A percentile compares a stretch with the other conserved stretches of the same genome.
Evolutionary conservation across 371 early-diverging fungal species (phyloP).

Genomic region (Haplosporangium sp.): DNA sequence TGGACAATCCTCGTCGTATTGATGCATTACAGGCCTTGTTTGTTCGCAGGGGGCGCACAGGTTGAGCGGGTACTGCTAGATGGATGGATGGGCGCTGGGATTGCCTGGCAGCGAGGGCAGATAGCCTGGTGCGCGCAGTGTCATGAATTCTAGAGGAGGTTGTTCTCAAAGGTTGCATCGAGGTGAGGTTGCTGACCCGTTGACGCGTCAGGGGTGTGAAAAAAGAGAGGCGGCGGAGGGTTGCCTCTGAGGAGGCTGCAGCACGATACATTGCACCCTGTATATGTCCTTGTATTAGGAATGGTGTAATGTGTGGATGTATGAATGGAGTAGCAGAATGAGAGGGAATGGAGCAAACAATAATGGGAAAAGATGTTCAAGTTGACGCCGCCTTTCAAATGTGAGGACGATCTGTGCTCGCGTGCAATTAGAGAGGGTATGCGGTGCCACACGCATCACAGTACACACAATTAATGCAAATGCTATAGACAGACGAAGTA

Average conservation of each 20-base stretch:
- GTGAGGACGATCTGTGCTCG: no score
- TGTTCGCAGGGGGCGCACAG: slow-evolving; percentile 9
- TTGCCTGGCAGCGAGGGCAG: not conserved
- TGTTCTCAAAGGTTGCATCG: not conserved
- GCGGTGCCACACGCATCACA: no score
- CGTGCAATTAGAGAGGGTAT: slow-evolving; percentile 8
- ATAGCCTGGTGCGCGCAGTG: not conserved
- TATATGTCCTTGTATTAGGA: no score
- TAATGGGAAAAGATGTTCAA: not conserved
- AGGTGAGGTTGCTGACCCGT: not conserved
- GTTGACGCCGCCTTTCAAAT: not conserved
- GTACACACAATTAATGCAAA: no score
- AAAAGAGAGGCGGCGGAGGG: slow-evolving; percentile 17
- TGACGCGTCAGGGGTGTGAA: slow-evolving; percentile 5
- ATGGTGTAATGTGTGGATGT: not conserved
- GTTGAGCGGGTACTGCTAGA: slow-evolving; percentile 7
- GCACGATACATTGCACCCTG: slow-evolving; percentile 44
- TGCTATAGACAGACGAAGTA: no score
- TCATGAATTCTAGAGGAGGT: not conserved
- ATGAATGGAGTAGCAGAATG: not conserved
- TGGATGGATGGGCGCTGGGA: not conserved
- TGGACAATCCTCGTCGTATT: slow-evolving; percentile 13
- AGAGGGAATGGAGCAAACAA: not conserved
- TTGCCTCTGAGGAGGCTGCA: slow-evolving; percentile 42
- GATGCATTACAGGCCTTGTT: slow-evolving; percentile 3